These are phyloP conservation scores for Beverwykella pulmonaria DNA, from an alignment of 495 filamentous ascomycete genomes.

Conservation along the genomic window DNA sequence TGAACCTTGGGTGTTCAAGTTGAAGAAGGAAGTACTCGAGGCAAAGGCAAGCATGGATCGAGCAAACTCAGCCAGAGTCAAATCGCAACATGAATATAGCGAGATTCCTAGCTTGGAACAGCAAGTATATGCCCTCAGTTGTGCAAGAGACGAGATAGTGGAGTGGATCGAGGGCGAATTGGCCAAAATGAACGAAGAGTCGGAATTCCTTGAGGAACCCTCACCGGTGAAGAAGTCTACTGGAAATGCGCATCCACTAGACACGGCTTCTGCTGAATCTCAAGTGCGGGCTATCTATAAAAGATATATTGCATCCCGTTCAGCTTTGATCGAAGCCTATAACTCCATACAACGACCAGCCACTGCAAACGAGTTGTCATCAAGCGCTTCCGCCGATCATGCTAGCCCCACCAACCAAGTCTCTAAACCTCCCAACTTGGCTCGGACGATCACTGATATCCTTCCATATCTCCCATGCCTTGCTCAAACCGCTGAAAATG, in stretches of 20 bases:
- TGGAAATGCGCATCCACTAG: neutral
- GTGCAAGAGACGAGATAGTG: slow-evolving; percentile 42
- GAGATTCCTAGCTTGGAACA: slow-evolving; percentile 6
- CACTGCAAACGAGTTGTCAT: neutral
- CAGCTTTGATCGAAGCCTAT: slow-evolving; percentile 7
- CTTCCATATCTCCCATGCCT: slow-evolving; percentile 20
- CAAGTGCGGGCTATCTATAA: slow-evolving; percentile 12
- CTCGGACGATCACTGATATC: neutral
- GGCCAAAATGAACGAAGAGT: slow-evolving; percentile 39
- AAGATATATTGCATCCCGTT: slow-evolving; percentile 10
- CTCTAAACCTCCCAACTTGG: neutral
- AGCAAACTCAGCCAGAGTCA: slow-evolving; percentile 1
- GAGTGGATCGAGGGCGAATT: slow-evolving; percentile 45
- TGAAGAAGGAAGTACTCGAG: slow-evolving; percentile 37
- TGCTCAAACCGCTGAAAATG: slow-evolving; percentile 10
- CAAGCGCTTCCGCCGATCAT: neutral
- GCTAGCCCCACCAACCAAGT: neutral
- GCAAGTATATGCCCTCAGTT: slow-evolving; percentile 39
- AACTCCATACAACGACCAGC: slow-evolving; percentile 10
- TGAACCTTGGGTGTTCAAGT: slow-evolving; percentile 14
- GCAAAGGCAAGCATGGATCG: slow-evolving; percentile 28
- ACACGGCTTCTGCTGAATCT: slow-evolving; percentile 11
- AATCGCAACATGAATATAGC: neutral
- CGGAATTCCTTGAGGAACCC: slow-evolving; percentile 24
- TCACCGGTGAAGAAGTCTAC: slow-evolving; percentile 28